Percentiles rank a stretch among this genome's conserved stretches.
Conservation (phyloP, 768 basidiomycete genomes). For the Lentinula sp. region DNA sequence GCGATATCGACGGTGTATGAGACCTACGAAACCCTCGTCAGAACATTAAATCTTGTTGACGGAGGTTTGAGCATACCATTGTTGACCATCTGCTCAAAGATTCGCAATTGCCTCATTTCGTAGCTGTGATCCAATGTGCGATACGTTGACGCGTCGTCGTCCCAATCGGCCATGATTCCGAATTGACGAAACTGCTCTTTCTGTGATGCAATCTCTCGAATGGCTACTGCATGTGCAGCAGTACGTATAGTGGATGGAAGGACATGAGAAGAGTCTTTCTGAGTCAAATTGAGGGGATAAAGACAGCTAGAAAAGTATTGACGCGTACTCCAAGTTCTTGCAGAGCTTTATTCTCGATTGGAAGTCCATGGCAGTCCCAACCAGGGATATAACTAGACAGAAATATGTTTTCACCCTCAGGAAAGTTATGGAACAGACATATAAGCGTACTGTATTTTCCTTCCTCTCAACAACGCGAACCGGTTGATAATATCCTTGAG, state of each 20-base stretch:
- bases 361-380: constrained; percentile 98
- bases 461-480: constrained; percentile 73
- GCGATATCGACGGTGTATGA: constrained; percentile 81
- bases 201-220: constrained; percentile 69
- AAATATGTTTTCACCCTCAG: not conserved
- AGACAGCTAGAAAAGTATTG: not conserved
- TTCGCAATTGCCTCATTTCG: constrained; percentile 79
- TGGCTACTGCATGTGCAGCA: constrained; percentile 68
- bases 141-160: constrained; percentile 57
- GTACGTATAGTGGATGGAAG: constrained; percentile 56
- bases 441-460: constrained; percentile 67
- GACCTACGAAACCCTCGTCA: constrained; percentile 36
- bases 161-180: constrained; percentile 93
- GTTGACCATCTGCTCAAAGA: constrained; percentile 87
- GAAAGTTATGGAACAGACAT: not conserved
- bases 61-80: constrained; percentile 43
- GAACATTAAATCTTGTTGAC: not conserved
- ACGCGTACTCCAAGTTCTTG: constrained; percentile 60
- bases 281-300: constrained; percentile 7
- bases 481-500: constrained; percentile 94
- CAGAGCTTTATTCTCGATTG: constrained; percentile 93
- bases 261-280: constrained; percentile 55
- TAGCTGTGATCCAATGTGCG: constrained; percentile 84
- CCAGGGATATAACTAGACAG: constrained; percentile 81
- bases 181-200: constrained; percentile 73